phyloP scores from a whole-genome alignment of 495 filamentous ascomycete species.

The Aspergillus ellipticus region DNA sequence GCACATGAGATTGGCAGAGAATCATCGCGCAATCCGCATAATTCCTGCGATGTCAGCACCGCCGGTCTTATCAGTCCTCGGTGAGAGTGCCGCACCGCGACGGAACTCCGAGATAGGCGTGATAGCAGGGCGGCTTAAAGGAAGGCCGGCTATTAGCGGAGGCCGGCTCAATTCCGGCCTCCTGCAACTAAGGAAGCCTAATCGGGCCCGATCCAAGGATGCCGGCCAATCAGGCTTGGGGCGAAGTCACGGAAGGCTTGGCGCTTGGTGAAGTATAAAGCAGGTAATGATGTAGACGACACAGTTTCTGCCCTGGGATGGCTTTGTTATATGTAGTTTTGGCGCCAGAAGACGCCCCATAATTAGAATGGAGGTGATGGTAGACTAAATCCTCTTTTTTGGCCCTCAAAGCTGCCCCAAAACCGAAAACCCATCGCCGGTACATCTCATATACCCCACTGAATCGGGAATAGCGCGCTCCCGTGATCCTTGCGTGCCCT shows the following conservation, averaged over 20 bases:
- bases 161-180: constrained; percentile 47
- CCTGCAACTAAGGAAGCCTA: constrained; percentile 32
- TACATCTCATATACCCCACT: constrained; percentile 7
- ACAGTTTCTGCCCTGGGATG: background rate
- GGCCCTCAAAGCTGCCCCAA: too few species aligned
- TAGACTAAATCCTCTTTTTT: background rate
- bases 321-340: background rate
- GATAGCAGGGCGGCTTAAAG: constrained; percentile 4
- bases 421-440: background rate
- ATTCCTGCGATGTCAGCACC: too few species aligned
- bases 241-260: constrained; percentile 18
- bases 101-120: background rate
- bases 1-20: too few species aligned
- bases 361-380: background rate
- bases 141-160: constrained; percentile 39
- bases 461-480: constrained; percentile 30
- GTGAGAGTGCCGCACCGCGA: background rate
- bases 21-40: background rate
- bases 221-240: constrained; percentile 17
- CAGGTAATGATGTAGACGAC: background rate
- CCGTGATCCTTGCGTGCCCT: constrained; percentile 32
- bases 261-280: constrained; percentile 26
- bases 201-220: constrained; percentile 13
- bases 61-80: background rate
- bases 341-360: background rate